Evolutionary conservation across 495 filamentous ascomycete species (phyloP).

Genomic region (Talaromyces ruber): DNA sequence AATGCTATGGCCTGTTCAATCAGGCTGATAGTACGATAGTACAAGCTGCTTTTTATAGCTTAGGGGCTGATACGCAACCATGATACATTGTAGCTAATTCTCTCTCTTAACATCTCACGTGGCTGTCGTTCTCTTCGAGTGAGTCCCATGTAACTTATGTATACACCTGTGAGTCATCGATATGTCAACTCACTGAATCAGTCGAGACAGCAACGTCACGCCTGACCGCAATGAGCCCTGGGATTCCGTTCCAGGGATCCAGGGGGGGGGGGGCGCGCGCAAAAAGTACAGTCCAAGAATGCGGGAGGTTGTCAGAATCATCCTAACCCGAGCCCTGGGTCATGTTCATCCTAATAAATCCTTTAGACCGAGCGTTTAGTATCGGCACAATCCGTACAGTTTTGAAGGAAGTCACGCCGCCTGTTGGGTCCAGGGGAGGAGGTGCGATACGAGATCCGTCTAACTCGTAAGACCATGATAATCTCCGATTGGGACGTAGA

Average conservation of each 20-base stretch:
- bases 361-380: background rate
- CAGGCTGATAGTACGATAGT: no score
- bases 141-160: no score
- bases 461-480: background rate
- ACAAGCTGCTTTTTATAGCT: no score
- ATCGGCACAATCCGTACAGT: background rate
- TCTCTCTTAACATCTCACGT: no score
- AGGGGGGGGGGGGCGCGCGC: no score
- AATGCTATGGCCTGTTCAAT: no score
- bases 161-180: background rate
- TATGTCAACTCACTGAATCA: background rate
- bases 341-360: no score
- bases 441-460: background rate
- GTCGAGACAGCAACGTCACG: background rate
- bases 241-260: slow-evolving; percentile 87
- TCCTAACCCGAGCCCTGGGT: background rate
- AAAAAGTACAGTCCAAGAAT: background rate
- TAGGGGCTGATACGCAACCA: no score
- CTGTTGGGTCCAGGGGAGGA: background rate
- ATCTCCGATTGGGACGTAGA: background rate
- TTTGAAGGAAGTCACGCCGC: background rate
- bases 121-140: no score
- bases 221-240: slow-evolving; percentile 63
- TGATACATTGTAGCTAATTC: background rate
- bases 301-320: background rate